Base-by-base conservation (phyloP, 2,329 filamentous ascomycete genomes). In the Cytospora mali region DNA sequence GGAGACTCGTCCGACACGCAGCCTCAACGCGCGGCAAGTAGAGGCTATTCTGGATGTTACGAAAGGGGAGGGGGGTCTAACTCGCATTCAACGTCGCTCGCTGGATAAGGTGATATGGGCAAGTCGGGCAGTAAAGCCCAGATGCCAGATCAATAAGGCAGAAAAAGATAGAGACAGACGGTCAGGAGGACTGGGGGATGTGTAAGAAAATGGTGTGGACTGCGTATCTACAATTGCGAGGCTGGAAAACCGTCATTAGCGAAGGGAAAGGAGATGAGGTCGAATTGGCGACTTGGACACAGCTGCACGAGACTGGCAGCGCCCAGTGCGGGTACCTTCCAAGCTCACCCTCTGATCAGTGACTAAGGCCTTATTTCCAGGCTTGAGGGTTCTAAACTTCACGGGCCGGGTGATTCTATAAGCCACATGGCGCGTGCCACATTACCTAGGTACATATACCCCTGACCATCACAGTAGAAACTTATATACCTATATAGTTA, bases 1-100 rank as follows among this genome's bases (percentile, higher is more conserved):
- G 61, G 61, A 55, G 58, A 62, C 56, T 28, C 27, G 56, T 55
- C 48, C 55, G 59, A 51, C 58, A 62, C 58, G 51, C 62, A 57
- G 27, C 59, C 54, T 64, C 62, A 64, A 64, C 58, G 59, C 58
- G 61, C 55, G 39, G 58, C 55, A 58, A 58, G 33, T 60, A 50
- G 42, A 42, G 50, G 57, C 50, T 28, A 56, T 31, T 33, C 28
- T 31, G 52, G 50, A 51, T 35, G 62, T 52, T 61, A 53, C 56
- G 50, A 61, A 60, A 64, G 53, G 57, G 53, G 56, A 50, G 14
- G 16, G 14, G 5, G 16, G n/a, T n/a, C n/a, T n/a, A n/a, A 11
- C 58, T 39, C 50, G 48, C 48, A 54, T 28, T 51, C 50, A 54
- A 64, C 50, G 55, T 51, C 61, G 53, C 48, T 57, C 55, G 61